Evolutionary conservation across 148 eudicot species (phyloP), one percentile per base, ranked within the genome.

Genomic region (Linanthus parryae): DNA sequence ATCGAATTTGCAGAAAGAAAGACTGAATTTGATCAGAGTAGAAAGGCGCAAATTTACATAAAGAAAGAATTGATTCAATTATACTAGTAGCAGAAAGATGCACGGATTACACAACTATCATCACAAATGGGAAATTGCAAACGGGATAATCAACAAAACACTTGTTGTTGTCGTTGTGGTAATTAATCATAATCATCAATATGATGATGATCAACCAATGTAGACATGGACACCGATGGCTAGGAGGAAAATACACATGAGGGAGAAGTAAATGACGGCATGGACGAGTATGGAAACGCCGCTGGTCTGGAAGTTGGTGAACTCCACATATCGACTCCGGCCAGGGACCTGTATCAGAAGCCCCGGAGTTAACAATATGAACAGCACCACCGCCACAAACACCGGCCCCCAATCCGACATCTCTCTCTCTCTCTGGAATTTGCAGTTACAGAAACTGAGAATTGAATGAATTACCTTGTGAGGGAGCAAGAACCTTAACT

Each of bases 381-480:
- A 90, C 25, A 90, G 69, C 56, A 90, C 79, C 71, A 90, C 88
- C 33, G 95, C 88, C 33, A 90, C 79, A 10, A 90, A 73, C 47
- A 90, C 95, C 29, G 95, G 92, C 16, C 85, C 95, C 97, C 95
- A 90, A 59, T 90, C 92, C 5, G 76, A 55, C 97, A 90, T 90
- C 19, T 54, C 61, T 27, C 34, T 35, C 34, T 9, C n/a, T 38
- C 30, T 10, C 31, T 39, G 52, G n/a, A n/a, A n/a, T n/a, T n/a
- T n/a, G n/a, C n/a, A n/a, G n/a, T n/a, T n/a, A n/a, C n/a, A n/a
- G n/a, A n/a, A n/a, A n/a, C n/a, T n/a, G n/a, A n/a, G n/a, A n/a
- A n/a, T n/a, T n/a, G n/a, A n/a, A n/a, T n/a, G n/a, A n/a, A n/a
- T n/a, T n/a, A n/a, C n/a, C n/a, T n/a, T n/a, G n/a, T n/a, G n/a